Percentiles rank a stretch among this genome's conserved stretches.
Conservation (phyloP, 1,284 basidiomycete genomes). For the Wolfiporia cocos region DNA sequence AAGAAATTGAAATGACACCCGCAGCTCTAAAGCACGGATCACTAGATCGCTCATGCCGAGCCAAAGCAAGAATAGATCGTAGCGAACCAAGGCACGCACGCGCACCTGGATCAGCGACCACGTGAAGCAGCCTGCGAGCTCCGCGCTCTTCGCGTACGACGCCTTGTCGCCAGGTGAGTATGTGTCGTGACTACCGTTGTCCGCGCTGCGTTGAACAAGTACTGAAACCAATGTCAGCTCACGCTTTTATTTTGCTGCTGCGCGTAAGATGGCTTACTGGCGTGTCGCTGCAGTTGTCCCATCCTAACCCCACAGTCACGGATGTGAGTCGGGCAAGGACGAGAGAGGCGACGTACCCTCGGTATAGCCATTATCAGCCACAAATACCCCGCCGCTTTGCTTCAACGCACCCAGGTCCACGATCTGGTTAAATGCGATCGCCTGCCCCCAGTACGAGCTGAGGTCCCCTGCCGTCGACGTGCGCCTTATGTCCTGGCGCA, state of each 20-base stretch:
- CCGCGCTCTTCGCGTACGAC: constrained; percentile 51
- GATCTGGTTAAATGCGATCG: constrained; percentile 58
- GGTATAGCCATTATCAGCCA: constrained; percentile 39
- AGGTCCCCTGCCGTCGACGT: constrained; percentile 20
- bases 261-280: constrained; percentile 44
- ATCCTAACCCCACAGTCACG: too few species aligned
- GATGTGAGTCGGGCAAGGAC: too few species aligned
- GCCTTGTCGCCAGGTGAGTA: constrained; percentile 62
- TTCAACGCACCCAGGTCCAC: constrained; percentile 51
- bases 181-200: constrained; percentile 65
- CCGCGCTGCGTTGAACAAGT: constrained; percentile 35
- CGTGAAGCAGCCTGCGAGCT: constrained; percentile 57
- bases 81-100: too few species aligned
- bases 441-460: constrained; percentile 32
- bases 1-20: too few species aligned
- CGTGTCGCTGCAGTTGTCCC: constrained; percentile 71
- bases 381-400: constrained; percentile 39
- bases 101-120: constrained; percentile 51
- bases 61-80: background rate
- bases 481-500: background rate
- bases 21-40: too few species aligned
- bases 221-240: constrained; percentile 30
- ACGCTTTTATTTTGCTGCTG: background rate
- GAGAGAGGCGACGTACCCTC: constrained; percentile 35
- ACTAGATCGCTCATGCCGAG: too few species aligned